These are phyloP conservation scores for Neofusicoccum sp. DNA, from an alignment of 2,329 filamentous ascomycete genomes.

Conservation along the genomic window DNA sequence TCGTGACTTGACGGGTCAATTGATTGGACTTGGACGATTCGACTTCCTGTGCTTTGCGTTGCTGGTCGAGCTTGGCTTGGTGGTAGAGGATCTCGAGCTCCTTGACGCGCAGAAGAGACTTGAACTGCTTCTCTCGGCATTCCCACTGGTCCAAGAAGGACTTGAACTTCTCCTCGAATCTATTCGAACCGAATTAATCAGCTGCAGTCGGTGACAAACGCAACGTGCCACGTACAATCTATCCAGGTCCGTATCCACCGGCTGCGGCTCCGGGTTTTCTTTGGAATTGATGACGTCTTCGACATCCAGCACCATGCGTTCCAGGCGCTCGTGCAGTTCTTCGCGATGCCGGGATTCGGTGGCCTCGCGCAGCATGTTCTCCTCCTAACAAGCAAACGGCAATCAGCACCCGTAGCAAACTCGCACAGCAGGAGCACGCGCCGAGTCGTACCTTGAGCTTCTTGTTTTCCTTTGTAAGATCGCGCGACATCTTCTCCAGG, in stretches of 20 bases:
- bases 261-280: slow-evolving; percentile 67
- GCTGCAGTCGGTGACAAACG: slow-evolving; percentile 29
- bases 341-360: slow-evolving; percentile 80
- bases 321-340: slow-evolving; percentile 83
- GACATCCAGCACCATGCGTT: slow-evolving; percentile 77
- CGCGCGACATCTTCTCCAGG: slow-evolving; percentile 91
- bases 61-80: slow-evolving; percentile 82
- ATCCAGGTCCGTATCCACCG: slow-evolving; percentile 86
- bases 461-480: slow-evolving; percentile 96
- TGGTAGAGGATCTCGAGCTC: slow-evolving; percentile 95
- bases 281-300: slow-evolving; percentile 88
- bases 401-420: slow-evolving; percentile 22
- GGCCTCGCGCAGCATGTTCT: slow-evolving; percentile 84
- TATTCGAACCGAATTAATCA: neutral
- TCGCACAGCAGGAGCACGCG: neutral
- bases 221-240: slow-evolving; percentile 67
- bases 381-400: slow-evolving; percentile 60
- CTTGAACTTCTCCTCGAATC: slow-evolving; percentile 78
- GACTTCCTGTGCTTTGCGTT: slow-evolving; percentile 83
- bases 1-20: slow-evolving; percentile 87
- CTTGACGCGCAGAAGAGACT: slow-evolving; percentile 87
- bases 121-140: slow-evolving; percentile 90
- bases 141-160: slow-evolving; percentile 97
- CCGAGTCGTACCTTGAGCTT: slow-evolving; percentile 78
- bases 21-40: slow-evolving; percentile 81